phyloP scores from a whole-genome alignment of 148 eudicot species.

The Cornus florida region DNA sequence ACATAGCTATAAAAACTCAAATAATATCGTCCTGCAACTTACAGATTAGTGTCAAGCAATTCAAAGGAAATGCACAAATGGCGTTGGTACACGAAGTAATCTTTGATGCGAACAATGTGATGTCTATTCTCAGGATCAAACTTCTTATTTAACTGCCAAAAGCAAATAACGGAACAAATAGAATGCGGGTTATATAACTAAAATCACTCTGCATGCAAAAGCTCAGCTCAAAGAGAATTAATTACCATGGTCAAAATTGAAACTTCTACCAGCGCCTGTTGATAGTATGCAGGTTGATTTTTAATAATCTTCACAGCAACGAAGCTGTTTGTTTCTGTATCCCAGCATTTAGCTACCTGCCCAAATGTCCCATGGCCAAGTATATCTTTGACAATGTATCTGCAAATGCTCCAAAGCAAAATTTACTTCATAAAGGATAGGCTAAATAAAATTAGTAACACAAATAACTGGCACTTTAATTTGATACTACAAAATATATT shows the following conservation, averaged over 20 bases:
- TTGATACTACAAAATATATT: background rate
- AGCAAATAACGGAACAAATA: constrained; percentile 11
- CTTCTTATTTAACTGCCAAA: constrained; percentile 76
- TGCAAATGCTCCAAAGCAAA: constrained; percentile 29
- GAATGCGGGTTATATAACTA: background rate
- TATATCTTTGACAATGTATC: constrained; percentile 90
- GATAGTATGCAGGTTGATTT: constrained; percentile 96
- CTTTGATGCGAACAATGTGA: constrained; percentile 95
- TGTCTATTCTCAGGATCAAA: constrained; percentile 95
- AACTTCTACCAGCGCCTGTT: constrained; percentile 95
- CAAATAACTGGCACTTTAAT: background rate
- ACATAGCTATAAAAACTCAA: too few species aligned
- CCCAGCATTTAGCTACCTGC: constrained; percentile 99
- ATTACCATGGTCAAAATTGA: constrained; percentile 78
- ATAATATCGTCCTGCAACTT: constrained; percentile 22
- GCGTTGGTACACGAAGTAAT: constrained; percentile 83
- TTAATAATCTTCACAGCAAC: constrained; percentile 91
- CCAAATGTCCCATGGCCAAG: constrained; percentile 99
- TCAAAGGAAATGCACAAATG: constrained; percentile 95
- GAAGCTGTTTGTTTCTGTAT: constrained; percentile 72
- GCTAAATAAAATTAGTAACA: background rate
- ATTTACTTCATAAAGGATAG: background rate
- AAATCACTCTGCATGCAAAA: constrained; percentile 15
- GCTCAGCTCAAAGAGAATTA: constrained; percentile 13
- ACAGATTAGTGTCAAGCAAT: constrained; percentile 88